A percentile compares a stretch with the other conserved stretches of the same genome.
Conservation (phyloP, 768 basidiomycete species). For the Tylopilus felleus region DNA sequence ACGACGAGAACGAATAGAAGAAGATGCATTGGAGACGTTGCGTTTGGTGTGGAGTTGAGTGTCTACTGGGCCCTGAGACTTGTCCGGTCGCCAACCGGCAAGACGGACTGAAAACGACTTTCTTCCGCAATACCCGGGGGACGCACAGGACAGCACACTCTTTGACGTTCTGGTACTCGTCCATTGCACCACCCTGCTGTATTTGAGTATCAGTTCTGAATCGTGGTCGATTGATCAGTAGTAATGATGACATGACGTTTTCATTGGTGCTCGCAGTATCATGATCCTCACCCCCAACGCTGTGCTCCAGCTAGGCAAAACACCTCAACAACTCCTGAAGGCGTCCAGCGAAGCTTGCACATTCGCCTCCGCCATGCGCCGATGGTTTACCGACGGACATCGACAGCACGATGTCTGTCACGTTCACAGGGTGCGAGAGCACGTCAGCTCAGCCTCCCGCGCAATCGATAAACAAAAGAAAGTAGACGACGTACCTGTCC, state of each 20-base stretch:
- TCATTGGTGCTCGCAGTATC: neutral
- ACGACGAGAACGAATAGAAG: too few species aligned
- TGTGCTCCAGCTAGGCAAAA: neutral
- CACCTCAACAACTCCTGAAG: neutral
- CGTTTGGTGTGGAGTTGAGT: too few species aligned
- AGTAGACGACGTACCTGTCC: neutral
- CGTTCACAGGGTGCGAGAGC: neutral
- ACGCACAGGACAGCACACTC: neutral
- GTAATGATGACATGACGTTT: neutral
- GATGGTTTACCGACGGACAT: neutral
- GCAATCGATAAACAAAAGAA: neutral
- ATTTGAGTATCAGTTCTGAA: too few species aligned
- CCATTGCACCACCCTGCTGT: neutral
- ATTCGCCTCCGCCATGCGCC: neutral
- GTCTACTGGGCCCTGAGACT: neutral
- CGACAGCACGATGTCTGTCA: slow-evolving; percentile 1
- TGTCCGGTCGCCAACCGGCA: neutral
- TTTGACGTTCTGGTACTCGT: neutral
- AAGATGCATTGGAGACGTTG: too few species aligned
- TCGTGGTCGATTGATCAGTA: neutral
- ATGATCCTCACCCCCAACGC: too few species aligned
- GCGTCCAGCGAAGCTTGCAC: slow-evolving; percentile 9
- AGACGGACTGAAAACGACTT: neutral
- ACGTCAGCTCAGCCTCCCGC: neutral
- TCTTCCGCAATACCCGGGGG: too few species aligned